Evolutionary conservation across 805 yeast species (phyloP).

Genomic region (Candida manassasensis): DNA sequence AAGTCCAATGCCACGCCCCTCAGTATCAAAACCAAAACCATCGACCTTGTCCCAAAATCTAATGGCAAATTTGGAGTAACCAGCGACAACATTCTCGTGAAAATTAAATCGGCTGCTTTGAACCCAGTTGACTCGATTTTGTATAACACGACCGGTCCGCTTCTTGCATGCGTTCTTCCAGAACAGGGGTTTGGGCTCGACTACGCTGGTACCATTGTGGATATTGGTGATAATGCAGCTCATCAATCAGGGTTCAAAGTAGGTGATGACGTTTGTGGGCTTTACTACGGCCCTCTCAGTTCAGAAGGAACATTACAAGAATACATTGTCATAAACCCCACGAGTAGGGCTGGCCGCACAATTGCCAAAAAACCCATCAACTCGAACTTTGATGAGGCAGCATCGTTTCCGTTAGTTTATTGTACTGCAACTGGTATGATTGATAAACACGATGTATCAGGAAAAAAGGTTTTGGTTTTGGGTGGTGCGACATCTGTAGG

Average conservation of each 20-base stretch:
- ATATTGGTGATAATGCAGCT: conserved; percentile 24
- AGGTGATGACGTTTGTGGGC: conserved; percentile 30
- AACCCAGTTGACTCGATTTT: conserved; percentile 30
- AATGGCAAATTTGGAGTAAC: conserved; percentile 2
- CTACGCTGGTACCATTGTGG: conserved; percentile 29
- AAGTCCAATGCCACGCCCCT: not conserved
- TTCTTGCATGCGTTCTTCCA: conserved; percentile 5
- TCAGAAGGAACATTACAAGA: conserved; percentile 43
- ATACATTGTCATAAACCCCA: conserved; percentile 40
- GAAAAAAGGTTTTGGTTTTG: conserved; percentile 52
- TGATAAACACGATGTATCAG: conserved; percentile 29
- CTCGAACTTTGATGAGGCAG: conserved; percentile 52
- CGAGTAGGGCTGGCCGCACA: conserved; percentile 11
- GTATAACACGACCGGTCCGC: conserved; percentile 13
- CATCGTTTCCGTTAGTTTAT: conserved; percentile 60
- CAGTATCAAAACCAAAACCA: not conserved
- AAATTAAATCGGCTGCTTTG: conserved; percentile 27
- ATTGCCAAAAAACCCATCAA: conserved; percentile 36
- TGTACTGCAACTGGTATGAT: conserved; percentile 54
- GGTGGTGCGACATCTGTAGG: conserved; percentile 80
- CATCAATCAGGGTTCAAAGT: conserved; percentile 15
- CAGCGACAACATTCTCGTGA: conserved; percentile 18
- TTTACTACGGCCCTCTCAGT: conserved; percentile 10
- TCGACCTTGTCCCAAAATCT: not conserved
- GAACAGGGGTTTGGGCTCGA: conserved; percentile 28